Conservation (phyloP, 179 eudicot genomes). For the Beta corolliflora region DNA sequence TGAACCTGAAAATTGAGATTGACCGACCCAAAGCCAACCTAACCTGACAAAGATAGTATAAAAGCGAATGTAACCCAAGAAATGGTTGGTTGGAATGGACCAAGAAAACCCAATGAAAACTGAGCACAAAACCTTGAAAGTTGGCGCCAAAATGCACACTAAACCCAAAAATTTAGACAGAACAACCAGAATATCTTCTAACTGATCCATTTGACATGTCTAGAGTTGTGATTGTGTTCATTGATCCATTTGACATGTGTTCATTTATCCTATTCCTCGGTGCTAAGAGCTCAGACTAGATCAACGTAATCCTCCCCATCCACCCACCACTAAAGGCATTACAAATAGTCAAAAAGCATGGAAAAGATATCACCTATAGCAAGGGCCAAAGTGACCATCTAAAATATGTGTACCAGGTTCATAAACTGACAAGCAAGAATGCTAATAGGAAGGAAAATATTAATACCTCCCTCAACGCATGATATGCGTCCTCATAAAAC, state of each 20-base stretch:
- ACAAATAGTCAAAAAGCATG: background rate
- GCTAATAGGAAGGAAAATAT: background rate
- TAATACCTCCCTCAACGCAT: constrained; percentile 78
- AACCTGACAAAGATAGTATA: background rate
- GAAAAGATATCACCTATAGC: background rate
- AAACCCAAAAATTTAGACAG: no score
- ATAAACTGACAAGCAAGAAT: background rate
- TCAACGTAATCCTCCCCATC: background rate
- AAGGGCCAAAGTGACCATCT: background rate
- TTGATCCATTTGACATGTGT: no score
- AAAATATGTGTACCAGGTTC: background rate
- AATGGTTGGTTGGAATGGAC: background rate
- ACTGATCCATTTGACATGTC: background rate
- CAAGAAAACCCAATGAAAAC: background rate
- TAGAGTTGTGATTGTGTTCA: background rate
- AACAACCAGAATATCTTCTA: no score
- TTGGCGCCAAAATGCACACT: no score
- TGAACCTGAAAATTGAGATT: background rate
- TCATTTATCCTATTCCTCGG: background rate
- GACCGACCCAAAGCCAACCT: background rate
- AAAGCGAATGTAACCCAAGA: background rate
- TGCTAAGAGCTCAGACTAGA: background rate
- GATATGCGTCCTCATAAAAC: constrained; percentile 87
- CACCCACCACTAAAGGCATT: background rate
- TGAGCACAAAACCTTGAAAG: no score